Base-by-base conservation (phyloP, 495 filamentous ascomycete species). In the Annulohypoxylon bovei region DNA sequence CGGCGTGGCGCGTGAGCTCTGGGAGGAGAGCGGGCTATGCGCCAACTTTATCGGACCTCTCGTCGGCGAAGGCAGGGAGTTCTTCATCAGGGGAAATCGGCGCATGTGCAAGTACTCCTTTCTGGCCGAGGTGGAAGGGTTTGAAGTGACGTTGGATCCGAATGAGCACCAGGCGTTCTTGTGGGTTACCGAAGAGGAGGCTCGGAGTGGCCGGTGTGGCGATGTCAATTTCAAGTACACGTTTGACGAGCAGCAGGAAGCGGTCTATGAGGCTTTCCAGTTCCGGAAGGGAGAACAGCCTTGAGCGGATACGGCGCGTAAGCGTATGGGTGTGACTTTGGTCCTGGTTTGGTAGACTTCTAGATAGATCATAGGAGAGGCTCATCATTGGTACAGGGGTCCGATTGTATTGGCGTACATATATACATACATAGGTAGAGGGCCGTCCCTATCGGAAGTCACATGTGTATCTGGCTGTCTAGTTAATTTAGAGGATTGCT, bases 11-110 rank as follows among this genome's bases (percentile, higher is more conserved):
- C 70, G 87, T 11, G 87, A 89, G 76, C 54, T 89, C n/a, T 82
- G 81, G 77, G 87, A 89, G 77, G 87, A 89, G 76, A 80, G 80
- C 12, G 83, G 82, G 11, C 68, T 89, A 25, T 52, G 71, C 7
- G 75, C 80, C 27, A 74, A 32, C 37, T 64, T 60, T 16, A 76
- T 88, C 22, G 75, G 78, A 25, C 53, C 76, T 32, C 75, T 80
- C 39, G 80, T 86, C 6, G 70, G 72, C 0, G 52, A 70, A 20
- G 76, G 68, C 3, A 47, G 74, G 0, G 55, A 62, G 8, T 86
- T 86, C 70, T 69, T 81, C 25, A 81, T 77, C 12, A 76, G 82
- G 50, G 65, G 69, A 9, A 78, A 79, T 0, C 28, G 50, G 27
- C 47, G 54, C 27, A 75, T 81, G 61, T 76, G 71, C 44, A 81